Evolutionary conservation across 225 moss, liverwort and hornwort species (phyloP), one percentile per base, ranked within the genome.

Genomic region (Asterella californica): DNA sequence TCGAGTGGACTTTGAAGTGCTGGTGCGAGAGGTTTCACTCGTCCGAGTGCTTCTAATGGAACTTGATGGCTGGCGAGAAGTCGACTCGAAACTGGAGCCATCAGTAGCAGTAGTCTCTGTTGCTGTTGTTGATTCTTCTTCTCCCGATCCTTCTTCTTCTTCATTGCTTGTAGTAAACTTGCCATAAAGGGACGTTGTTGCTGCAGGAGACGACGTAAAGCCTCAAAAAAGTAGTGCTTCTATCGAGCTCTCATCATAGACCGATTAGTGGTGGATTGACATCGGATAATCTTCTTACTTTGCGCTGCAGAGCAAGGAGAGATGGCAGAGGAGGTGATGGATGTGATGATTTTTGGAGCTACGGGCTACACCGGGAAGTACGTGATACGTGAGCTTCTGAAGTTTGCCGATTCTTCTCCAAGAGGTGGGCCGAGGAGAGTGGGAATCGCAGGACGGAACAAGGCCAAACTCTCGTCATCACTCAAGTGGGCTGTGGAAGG

Each of bases 361-460:
- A 89, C 96, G 24, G 96, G 96, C 0, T 97, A 90, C 84, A 94
- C 94, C 0, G 96, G 96, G 15, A 97, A 97, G 83, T 91, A 94
- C 25, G 93, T 97, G 36, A 79, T 97, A 10, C 90, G 96, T 9
- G 96, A 97, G 89, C 85, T 97, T 22, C 86, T 94, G 38, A 93
- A 90, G 86, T 89, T 89, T 63, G 77, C 79, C 54, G 80, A 82
- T 60, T 77, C 80, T 7, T 73, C 79, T 5, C 79, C 86, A 30
- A 79, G 86, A 53, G 65, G 85, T 0, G 78, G 75, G 32, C 79
- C 87, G 54, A 87, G 94, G 15, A 88, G 81, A 45, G 89, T 97
- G 52, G 96, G 91, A 68, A 93, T 97, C 38, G 96, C 96, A 11
- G 96, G 96, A 0, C 94, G 96, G 62, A 94, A 81, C 69, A 91